phyloP scores from a whole-genome alignment of 78 protist species.

The Ministeria vibrans region DNA sequence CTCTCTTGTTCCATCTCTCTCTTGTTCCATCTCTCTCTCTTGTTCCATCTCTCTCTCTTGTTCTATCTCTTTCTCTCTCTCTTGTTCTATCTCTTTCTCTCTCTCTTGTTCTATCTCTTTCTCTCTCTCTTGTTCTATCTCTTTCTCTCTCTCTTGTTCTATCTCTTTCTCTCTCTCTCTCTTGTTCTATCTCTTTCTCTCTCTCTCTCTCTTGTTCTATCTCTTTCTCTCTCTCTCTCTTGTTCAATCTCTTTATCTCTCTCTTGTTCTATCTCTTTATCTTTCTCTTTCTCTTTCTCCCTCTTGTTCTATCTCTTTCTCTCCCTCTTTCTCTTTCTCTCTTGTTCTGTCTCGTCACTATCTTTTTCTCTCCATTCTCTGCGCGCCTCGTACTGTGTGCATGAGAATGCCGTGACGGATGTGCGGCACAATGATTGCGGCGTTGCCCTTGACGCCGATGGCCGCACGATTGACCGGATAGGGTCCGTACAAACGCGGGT shows the following conservation, averaged over 20 bases:
- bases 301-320: neutral
- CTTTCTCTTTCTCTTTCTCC: neutral
- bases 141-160: too few relatives aligned
- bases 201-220: neutral
- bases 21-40: too few relatives aligned
- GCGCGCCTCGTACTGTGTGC: constrained; percentile 12
- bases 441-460: constrained; percentile 13
- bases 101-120: too few relatives aligned
- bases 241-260: neutral
- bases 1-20: too few relatives aligned
- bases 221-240: neutral
- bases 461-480: constrained; percentile 16
- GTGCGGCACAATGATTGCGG: constrained; percentile 8
- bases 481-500: constrained; percentile 17
- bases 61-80: too few relatives aligned
- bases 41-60: too few relatives aligned
- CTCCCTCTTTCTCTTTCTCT: neutral
- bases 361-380: neutral
- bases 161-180: neutral
- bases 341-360: neutral
- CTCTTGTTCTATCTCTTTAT: neutral
- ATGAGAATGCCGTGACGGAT: constrained; percentile 17
- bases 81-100: too few relatives aligned
- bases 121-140: too few relatives aligned
- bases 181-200: neutral